Evolutionary conservation across 2,329 filamentous ascomycete species (phyloP).

Genomic region (Scytalidium sp.): DNA sequence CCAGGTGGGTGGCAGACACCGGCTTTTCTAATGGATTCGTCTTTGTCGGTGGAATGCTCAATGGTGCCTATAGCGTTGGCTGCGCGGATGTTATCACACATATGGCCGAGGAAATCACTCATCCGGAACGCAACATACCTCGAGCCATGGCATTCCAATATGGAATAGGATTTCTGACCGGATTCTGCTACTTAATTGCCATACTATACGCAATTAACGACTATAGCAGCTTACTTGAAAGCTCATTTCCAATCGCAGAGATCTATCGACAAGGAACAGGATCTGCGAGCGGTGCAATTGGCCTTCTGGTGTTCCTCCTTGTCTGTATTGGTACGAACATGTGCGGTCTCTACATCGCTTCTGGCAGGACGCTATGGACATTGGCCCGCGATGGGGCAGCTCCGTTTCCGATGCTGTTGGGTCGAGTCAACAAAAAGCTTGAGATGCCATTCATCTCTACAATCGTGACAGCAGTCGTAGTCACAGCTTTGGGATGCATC

Average conservation of each 20-base stretch:
- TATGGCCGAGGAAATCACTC: conserved; percentile 50
- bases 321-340: conserved; percentile 32
- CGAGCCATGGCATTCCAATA: conserved; percentile 40
- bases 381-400: conserved; percentile 42
- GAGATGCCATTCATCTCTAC: conserved; percentile 37
- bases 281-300: conserved; percentile 38
- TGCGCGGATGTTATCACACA: conserved; percentile 47
- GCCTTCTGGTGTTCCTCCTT: conserved; percentile 35
- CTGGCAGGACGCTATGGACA: conserved; percentile 35
- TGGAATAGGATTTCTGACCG: conserved; percentile 46
- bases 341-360: too few relatives aligned
- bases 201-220: conserved; percentile 51
- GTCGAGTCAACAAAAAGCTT: conserved; percentile 9
- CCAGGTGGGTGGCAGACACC: too few relatives aligned
- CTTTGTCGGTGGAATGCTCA: conserved; percentile 49
- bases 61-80: conserved; percentile 43
- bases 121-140: conserved; percentile 36
- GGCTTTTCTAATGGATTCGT: conserved; percentile 44
- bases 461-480: conserved; percentile 28
- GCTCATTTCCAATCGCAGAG: conserved; percentile 41
- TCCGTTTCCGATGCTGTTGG: conserved; percentile 28
- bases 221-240: conserved; percentile 37
- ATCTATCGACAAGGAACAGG: conserved; percentile 42
- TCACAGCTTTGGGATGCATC: conserved; percentile 37
- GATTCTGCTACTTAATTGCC: conserved; percentile 44